A percentile compares a stretch with the other conserved stretches of the same genome.
Evolutionary conservation across 352 stramenopile species (phyloP).

Genomic region (Pythium phragmitis): DNA sequence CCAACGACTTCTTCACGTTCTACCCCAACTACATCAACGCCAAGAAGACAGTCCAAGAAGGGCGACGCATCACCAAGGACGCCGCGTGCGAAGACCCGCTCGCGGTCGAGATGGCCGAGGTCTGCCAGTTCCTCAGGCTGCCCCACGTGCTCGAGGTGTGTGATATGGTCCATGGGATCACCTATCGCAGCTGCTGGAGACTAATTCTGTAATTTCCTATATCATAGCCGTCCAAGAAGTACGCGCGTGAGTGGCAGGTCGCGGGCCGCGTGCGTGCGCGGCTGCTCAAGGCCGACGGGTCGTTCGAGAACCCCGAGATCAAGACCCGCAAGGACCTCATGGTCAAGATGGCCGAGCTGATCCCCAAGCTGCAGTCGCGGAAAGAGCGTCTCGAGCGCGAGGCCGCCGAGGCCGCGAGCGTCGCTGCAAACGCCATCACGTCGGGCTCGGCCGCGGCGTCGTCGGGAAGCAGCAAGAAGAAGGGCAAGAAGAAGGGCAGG

Average conservation of each 20-base stretch:
- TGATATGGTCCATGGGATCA: neutral
- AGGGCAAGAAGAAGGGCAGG: constrained; percentile 82
- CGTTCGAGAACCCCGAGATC: constrained; percentile 66
- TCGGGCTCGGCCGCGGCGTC: constrained; percentile 29
- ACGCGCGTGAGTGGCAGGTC: constrained; percentile 75
- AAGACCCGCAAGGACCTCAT: constrained; percentile 72
- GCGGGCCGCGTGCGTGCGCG: constrained; percentile 72
- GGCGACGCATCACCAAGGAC: constrained; percentile 69
- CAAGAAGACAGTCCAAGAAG: constrained; percentile 80
- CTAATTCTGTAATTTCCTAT: constrained; percentile 10
- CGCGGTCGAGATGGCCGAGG: constrained; percentile 81
- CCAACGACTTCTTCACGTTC: constrained; percentile 69
- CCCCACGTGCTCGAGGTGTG: constrained; percentile 74
- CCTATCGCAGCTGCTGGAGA: neutral
- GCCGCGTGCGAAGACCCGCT: constrained; percentile 66
- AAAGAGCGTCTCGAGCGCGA: constrained; percentile 77
- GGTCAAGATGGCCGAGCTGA: constrained; percentile 86
- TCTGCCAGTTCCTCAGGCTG: constrained; percentile 80
- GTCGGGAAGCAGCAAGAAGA: constrained; percentile 72
- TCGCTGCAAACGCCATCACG: constrained; percentile 18
- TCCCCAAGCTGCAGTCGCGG: constrained; percentile 81
- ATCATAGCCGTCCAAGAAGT: constrained; percentile 69
- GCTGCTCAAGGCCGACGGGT: constrained; percentile 57
- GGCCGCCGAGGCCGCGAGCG: constrained; percentile 47
- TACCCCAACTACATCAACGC: constrained; percentile 88